Evolutionary conservation across 768 basidiomycete species (phyloP).

Genomic region (Psilocybe azurescens): DNA sequence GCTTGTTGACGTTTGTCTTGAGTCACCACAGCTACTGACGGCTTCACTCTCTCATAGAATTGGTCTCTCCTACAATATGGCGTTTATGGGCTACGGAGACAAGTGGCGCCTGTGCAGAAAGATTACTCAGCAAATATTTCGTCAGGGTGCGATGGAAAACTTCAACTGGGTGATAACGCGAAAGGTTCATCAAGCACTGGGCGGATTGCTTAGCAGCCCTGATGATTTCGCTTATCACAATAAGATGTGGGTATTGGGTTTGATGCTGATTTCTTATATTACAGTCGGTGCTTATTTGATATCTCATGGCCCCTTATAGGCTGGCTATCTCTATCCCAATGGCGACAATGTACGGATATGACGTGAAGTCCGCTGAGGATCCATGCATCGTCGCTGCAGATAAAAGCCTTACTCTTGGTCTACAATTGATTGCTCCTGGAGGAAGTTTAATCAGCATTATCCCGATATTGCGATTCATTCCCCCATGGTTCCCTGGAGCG

Average conservation of each 20-base stretch:
- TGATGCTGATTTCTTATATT: not conserved
- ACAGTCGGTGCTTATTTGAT: not conserved
- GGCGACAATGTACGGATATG: conserved; percentile 24
- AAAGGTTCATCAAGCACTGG: conserved; percentile 17
- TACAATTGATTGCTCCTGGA: conserved; percentile 3
- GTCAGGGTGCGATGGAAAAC: conserved; percentile 12
- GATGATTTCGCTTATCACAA: conserved; percentile 16
- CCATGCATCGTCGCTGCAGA: conserved; percentile 18
- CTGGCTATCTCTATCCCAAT: conserved; percentile 22
- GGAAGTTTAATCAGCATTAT: conserved; percentile 15
- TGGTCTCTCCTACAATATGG: conserved; percentile 29
- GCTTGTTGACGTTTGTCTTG: too few relatives aligned
- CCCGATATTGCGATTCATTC: conserved; percentile 20
- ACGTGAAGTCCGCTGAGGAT: conserved; percentile 18
- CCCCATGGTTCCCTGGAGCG: conserved; percentile 21
- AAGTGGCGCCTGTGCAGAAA: conserved; percentile 29
- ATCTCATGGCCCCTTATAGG: conserved; percentile 5
- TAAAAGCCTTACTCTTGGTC: conserved; percentile 1
- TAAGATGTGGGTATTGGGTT: conserved; percentile 8
- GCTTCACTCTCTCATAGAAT: conserved; percentile 13
- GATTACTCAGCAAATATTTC: conserved; percentile 30
- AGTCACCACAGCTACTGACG: too few relatives aligned
- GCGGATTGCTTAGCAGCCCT: conserved; percentile 15
- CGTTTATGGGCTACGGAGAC: conserved; percentile 28
- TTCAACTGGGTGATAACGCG: conserved; percentile 19